Percentiles rank a stretch among this genome's conserved stretches.
These are phyloP conservation scores for Penicillium waksmanii DNA, from an alignment of 495 filamentous ascomycete species.

Conservation along the genomic window DNA sequence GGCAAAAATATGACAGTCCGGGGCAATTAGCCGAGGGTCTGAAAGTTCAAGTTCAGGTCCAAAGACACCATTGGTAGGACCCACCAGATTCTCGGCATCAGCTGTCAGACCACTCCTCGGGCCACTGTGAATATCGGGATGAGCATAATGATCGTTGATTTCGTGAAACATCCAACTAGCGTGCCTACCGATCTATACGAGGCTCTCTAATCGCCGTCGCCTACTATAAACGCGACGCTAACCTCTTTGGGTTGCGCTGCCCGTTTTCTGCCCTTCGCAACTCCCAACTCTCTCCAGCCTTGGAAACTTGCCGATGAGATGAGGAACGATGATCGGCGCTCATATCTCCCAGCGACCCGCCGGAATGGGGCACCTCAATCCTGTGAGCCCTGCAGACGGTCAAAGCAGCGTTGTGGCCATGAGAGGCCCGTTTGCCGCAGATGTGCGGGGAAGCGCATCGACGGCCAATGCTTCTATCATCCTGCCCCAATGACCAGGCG, in stretches of 20 bases:
- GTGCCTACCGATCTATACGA: not conserved
- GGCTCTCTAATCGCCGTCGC: conserved; percentile 3
- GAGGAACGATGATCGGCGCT: conserved; percentile 27
- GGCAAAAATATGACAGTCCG: too few species aligned
- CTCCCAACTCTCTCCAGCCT: not conserved
- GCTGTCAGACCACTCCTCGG: too few species aligned
- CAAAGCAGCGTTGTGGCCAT: conserved; percentile 56
- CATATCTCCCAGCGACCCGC: conserved; percentile 34
- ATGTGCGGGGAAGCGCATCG: conserved; percentile 40
- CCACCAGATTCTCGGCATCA: too few species aligned
- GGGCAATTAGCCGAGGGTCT: too few species aligned
- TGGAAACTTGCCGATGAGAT: conserved; percentile 8
- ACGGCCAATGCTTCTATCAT: conserved; percentile 45
- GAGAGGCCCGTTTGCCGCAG: conserved; percentile 40
- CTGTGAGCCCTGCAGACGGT: conserved; percentile 57
- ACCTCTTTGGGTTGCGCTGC: conserved; percentile 7
- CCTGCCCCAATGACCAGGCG: conserved; percentile 49
- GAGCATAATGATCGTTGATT: too few species aligned
- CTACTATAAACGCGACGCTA: conserved; percentile 17
- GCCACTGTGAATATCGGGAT: too few species aligned
- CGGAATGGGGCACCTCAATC: conserved; percentile 54
- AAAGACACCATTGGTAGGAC: too few species aligned
- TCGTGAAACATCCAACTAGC: too few species aligned
- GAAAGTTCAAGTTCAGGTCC: too few species aligned
- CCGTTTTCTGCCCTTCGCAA: not conserved